Percentiles rank a stretch among this genome's conserved stretches.
Evolutionary conservation across 495 filamentous ascomycete species (phyloP).

Genomic region (Bacidia gigantensis): DNA sequence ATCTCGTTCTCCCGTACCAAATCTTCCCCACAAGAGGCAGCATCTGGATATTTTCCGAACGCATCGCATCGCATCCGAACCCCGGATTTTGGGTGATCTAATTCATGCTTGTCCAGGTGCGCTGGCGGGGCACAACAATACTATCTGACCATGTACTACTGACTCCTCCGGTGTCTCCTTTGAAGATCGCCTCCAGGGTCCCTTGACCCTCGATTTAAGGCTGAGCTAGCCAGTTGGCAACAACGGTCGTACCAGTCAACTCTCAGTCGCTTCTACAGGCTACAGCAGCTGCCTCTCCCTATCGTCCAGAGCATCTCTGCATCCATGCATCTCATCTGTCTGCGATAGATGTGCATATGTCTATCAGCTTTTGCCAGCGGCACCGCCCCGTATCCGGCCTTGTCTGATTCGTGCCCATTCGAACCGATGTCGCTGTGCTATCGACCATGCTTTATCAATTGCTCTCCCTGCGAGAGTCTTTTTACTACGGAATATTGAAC

Average conservation of each 20-base stretch:
- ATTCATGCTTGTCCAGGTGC: neutral
- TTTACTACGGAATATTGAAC: too few relatives aligned
- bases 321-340: too few relatives aligned
- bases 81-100: neutral
- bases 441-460: too few relatives aligned
- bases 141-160: too few relatives aligned
- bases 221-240: slow-evolving; percentile 6
- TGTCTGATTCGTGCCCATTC: too few relatives aligned
- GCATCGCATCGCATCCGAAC: neutral
- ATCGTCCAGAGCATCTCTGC: too few relatives aligned
- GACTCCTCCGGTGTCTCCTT: neutral
- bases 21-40: neutral
- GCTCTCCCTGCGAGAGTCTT: too few relatives aligned
- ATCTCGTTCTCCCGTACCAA: neutral
- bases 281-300: too few relatives aligned
- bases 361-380: too few relatives aligned
- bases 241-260: neutral
- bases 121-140: neutral
- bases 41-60: neutral
- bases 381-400: too few relatives aligned
- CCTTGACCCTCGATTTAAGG: slow-evolving; percentile 7
- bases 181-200: slow-evolving; percentile 2
- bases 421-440: too few relatives aligned
- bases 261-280: neutral
- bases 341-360: neutral